Evolutionary conservation across 176 grass and related monocot genomes (phyloP).

Genomic region (Raddia guianensis): DNA sequence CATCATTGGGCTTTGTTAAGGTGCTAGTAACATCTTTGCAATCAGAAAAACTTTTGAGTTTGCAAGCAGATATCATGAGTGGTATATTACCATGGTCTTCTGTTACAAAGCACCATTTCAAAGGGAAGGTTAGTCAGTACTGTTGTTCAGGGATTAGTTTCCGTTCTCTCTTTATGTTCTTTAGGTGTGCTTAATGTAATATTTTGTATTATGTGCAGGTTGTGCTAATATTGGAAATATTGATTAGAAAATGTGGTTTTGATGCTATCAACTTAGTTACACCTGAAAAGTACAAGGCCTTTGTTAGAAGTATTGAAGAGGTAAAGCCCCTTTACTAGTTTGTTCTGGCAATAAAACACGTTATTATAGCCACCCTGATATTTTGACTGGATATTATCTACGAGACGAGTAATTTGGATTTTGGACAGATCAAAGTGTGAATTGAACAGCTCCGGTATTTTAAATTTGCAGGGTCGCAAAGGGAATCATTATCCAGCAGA

Average conservation of each 20-base stretch:
- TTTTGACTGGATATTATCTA: neutral
- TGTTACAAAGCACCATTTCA: conserved; percentile 86
- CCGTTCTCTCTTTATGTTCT: conserved; percentile 24
- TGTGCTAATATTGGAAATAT: conserved; percentile 80
- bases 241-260: conserved; percentile 89
- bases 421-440: neutral
- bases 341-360: neutral
- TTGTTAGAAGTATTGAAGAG: conserved; percentile 69
- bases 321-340: conserved; percentile 36
- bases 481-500: conserved; percentile 43
- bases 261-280: conserved; percentile 62
- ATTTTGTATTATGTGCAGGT: conserved; percentile 57
- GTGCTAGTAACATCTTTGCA: conserved; percentile 90
- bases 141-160: conserved; percentile 20
- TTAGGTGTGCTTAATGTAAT: conserved; percentile 8
- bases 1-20: conserved; percentile 94
- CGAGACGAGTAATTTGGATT: neutral
- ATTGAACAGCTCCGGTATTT: neutral
- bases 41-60: conserved; percentile 62
- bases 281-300: conserved; percentile 72
- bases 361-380: neutral
- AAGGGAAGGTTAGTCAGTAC: conserved; percentile 64
- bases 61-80: conserved; percentile 70
- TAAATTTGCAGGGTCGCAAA: conserved; percentile 56
- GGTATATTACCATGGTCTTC: conserved; percentile 78